These are phyloP conservation scores for Apiotrichum gracile DNA, from an alignment of 1,284 basidiomycete genomes.

Conservation along the genomic window DNA sequence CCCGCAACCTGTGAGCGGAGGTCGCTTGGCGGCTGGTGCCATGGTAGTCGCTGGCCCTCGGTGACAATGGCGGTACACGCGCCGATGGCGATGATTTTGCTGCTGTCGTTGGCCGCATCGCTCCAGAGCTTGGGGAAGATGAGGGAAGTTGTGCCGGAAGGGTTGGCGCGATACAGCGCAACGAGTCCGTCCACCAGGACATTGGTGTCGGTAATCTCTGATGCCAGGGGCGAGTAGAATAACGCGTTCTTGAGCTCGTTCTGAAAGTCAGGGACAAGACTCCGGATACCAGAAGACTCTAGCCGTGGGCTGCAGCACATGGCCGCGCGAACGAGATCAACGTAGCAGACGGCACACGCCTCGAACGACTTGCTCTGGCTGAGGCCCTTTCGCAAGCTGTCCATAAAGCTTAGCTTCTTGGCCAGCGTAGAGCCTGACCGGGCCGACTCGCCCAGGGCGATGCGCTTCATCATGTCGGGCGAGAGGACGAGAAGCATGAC, in stretches of 20 bases:
- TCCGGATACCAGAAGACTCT: slow-evolving; percentile 57
- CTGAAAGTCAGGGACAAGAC: slow-evolving; percentile 64
- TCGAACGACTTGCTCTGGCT: slow-evolving; percentile 32
- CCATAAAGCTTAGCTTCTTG: slow-evolving; percentile 49
- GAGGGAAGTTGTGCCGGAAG: slow-evolving; percentile 56
- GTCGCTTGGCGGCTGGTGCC: slow-evolving; percentile 20
- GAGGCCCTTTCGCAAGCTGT: slow-evolving; percentile 43
- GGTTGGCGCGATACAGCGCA: slow-evolving; percentile 63
- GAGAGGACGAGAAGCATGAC: slow-evolving; percentile 70
- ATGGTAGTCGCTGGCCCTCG: slow-evolving; percentile 34
- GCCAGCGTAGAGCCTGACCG: slow-evolving; percentile 32
- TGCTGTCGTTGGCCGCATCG: slow-evolving; percentile 67
- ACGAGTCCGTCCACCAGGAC: slow-evolving; percentile 69
- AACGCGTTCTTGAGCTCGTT: slow-evolving; percentile 61
- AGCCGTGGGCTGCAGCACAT: slow-evolving; percentile 57
- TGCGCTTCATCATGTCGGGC: slow-evolving; percentile 61
- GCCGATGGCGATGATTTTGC: slow-evolving; percentile 70
- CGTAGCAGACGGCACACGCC: slow-evolving; percentile 56
- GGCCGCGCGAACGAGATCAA: slow-evolving; percentile 77
- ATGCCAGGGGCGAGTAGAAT: slow-evolving; percentile 27
- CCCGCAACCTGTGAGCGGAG: slow-evolving; percentile 24
- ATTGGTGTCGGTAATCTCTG: slow-evolving; percentile 65
- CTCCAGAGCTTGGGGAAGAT: slow-evolving; percentile 65
- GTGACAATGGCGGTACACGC: slow-evolving; percentile 56
- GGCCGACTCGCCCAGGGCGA: slow-evolving; percentile 43